These are phyloP conservation scores for Talaromyces proteolyticus DNA, from an alignment of 495 filamentous ascomycete genomes.

Conservation along the genomic window DNA sequence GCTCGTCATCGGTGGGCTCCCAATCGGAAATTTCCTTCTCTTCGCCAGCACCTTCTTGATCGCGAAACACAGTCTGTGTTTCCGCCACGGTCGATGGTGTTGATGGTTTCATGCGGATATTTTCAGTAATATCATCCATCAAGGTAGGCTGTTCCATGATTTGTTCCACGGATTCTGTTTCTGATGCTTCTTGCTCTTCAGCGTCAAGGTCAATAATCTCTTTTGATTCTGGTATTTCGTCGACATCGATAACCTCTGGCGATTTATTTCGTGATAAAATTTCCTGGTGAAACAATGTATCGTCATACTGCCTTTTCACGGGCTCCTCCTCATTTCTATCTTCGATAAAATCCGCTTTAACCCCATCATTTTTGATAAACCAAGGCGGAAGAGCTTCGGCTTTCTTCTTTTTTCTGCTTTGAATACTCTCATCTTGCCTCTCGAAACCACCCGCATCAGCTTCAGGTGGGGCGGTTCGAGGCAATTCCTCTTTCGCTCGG, in stretches of 20 bases:
- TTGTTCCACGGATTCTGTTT: conserved; percentile 29
- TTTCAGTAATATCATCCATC: conserved; percentile 37
- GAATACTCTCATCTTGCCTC: conserved; percentile 26
- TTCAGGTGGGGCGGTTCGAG: conserved; percentile 27
- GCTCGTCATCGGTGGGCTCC: conserved; percentile 10
- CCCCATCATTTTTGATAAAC: conserved; percentile 47
- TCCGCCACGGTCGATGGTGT: not conserved
- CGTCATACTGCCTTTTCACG: conserved; percentile 14
- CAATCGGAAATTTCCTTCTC: conserved; percentile 12
- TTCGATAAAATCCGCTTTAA: conserved; percentile 25
- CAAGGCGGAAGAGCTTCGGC: conserved; percentile 75
- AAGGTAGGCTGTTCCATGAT: conserved; percentile 10
- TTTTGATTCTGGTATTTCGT: conserved; percentile 22
- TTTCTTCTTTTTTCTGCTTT: conserved; percentile 39
- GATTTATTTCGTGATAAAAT: conserved; percentile 32
- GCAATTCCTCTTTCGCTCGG: conserved; percentile 48
- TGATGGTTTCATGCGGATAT: conserved; percentile 28
- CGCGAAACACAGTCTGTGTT: not conserved
- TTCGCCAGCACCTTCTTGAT: conserved; percentile 9
- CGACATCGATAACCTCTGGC: conserved; percentile 41
- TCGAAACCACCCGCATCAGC: conserved; percentile 66
- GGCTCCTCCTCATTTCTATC: conserved; percentile 22
- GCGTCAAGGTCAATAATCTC: conserved; percentile 40
- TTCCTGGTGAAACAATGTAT: conserved; percentile 23
- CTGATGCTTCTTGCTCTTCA: conserved; percentile 38